Evolutionary conservation across 2,329 filamentous ascomycete genomes (phyloP), one percentile per base, ranked within the genome.

Genomic region (Aureobasidium sp.): DNA sequence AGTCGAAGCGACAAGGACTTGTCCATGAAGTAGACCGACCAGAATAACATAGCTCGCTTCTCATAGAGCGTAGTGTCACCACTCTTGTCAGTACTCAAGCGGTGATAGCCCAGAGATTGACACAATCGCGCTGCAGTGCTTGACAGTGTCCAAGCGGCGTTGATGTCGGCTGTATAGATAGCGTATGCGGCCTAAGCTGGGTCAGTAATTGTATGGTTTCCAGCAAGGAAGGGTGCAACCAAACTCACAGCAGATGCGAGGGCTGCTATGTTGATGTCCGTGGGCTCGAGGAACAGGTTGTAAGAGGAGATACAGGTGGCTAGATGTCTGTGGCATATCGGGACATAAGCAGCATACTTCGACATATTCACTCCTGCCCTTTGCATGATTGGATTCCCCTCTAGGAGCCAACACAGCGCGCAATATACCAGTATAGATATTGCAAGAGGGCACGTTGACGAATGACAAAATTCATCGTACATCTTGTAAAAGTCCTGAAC

Each of bases 1-100:
- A 97, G 73, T 84, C 86, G 1, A 88, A 87, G 64, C 91, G 96
- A 71, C 75, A 76, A 29, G 79, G 83, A 55, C 81, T 65, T 31
- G 84, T 22, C 76, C 79, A 52, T 76, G 82, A 65, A 15, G 81
- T 97, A 87, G 0, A 81, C 71, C 41, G 77, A 78, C 84, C 84
- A 87, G 67, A 87, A 87, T 9, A 85, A 67, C 1, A 76, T 66
- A 1, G 70, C 73, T 65, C 76, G 76, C 68, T 71, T 34, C 63
- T 70, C 57, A 27, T 58, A 61, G n/a, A 57, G 36, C 2, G 57
- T 37, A 9, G 62, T 62, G 9, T 55, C 59, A 12, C 66, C 64
- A 17, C 45, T 55, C 5, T 56, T 56, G 53, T 64, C 64, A 8
- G 56, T 62, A 1, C 57, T 60, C n/a, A 65, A n/a, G 6, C 65